A percentile compares a stretch with the other conserved stretches of the same genome.
Conservation (phyloP, 257 asterid species). For the Primulina eburnea region DNA sequence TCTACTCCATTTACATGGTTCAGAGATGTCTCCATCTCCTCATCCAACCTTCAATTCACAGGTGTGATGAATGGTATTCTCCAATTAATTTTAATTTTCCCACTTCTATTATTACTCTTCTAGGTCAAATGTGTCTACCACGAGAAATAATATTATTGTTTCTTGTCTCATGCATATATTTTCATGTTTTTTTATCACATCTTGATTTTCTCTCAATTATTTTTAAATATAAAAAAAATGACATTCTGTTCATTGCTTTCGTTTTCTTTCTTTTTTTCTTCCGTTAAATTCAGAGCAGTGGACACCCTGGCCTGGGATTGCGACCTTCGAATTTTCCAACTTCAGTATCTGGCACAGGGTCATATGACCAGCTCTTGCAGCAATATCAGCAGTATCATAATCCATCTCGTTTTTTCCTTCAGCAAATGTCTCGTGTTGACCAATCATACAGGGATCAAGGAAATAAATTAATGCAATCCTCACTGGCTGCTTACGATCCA, state of each 20-base stretch:
- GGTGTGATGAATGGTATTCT: conserved; percentile 39
- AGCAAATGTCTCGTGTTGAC: conserved; percentile 76
- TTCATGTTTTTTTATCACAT: neutral
- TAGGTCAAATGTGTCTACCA: neutral
- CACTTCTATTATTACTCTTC: conserved; percentile 4
- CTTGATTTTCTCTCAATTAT: neutral
- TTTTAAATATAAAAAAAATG: conserved; percentile 18
- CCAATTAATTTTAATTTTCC: conserved; percentile 5
- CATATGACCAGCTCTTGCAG: conserved; percentile 85
- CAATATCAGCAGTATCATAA: conserved; percentile 90
- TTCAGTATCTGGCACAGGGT: conserved; percentile 72
- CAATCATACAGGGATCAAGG: conserved; percentile 91
- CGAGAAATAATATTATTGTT: neutral
- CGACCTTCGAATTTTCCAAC: conserved; percentile 72
- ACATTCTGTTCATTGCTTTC: too few relatives aligned
- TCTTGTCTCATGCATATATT: conserved; percentile 16
- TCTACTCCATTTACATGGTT: conserved; percentile 62
- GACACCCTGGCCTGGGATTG: conserved; percentile 71
- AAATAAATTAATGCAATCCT: conserved; percentile 61
- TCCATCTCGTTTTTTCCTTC: conserved; percentile 84
- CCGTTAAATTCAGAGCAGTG: conserved; percentile 57
- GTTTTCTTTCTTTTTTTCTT: conserved; percentile 17
- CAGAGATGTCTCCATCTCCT: conserved; percentile 83
- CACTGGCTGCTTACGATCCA: conserved; percentile 63
- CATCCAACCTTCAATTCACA: conserved; percentile 77